A percentile compares a stretch with the other conserved stretches of the same genome.
phyloP scores from a whole-genome alignment of 257 asterid genomes.

The Rhazya stricta region DNA sequence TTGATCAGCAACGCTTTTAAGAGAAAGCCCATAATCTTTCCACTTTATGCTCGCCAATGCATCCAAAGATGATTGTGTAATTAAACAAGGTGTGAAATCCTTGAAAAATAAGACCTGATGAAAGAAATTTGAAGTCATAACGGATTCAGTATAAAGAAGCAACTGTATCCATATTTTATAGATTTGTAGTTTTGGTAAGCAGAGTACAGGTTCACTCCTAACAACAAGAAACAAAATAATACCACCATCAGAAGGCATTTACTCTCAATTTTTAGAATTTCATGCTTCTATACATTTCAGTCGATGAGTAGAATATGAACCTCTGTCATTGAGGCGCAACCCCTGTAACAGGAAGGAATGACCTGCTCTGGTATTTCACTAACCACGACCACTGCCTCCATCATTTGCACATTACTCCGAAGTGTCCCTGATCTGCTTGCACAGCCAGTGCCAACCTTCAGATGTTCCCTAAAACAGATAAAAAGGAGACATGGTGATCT shows the following conservation, averaged over 20 bases:
- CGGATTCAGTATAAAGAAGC: neutral
- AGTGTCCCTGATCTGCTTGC: slow-evolving; percentile 45
- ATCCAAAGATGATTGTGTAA: slow-evolving; percentile 50
- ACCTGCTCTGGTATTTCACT: slow-evolving; percentile 42
- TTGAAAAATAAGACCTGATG: slow-evolving; percentile 59
- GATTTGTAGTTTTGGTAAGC: neutral
- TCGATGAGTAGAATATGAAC: slow-evolving; percentile 25
- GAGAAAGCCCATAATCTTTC: slow-evolving; percentile 68
- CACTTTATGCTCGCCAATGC: slow-evolving; percentile 71
- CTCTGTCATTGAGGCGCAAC: slow-evolving; percentile 60
- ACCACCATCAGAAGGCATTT: neutral
- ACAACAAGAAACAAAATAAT: neutral
- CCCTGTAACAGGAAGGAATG: slow-evolving; percentile 48
- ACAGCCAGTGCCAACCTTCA: slow-evolving; percentile 72
- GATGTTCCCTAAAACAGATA: slow-evolving; percentile 41
- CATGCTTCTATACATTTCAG: neutral
- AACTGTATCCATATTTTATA: neutral
- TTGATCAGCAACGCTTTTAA: slow-evolving; percentile 48
- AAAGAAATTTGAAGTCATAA: slow-evolving; percentile 16
- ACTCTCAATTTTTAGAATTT: neutral
- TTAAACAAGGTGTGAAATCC: slow-evolving; percentile 64
- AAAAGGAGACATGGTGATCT: neutral
- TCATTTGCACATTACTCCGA: slow-evolving; percentile 37
- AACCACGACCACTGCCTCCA: slow-evolving; percentile 70
- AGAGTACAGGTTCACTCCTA: neutral